phyloP scores from a whole-genome alignment of 306 rosid genomes.

The Dicorynia guianensis region DNA sequence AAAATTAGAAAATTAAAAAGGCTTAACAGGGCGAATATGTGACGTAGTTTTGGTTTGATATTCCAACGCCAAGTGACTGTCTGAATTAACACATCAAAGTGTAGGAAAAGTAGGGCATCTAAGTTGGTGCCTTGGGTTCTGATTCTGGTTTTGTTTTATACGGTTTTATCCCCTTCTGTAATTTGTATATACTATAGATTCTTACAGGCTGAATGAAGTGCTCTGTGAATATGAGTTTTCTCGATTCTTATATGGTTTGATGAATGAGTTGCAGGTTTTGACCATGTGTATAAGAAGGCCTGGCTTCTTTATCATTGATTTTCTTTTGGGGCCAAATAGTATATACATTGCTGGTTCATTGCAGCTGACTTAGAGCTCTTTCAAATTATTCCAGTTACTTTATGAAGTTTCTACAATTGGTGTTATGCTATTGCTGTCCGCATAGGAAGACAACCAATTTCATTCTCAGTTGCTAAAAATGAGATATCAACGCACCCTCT shows the following conservation, averaged over 20 bases:
- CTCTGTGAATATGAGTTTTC: conserved; percentile 31
- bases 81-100: conserved; percentile 44
- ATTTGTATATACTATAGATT: conserved; percentile 55
- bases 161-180: conserved; percentile 18
- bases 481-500: no score
- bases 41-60: conserved; percentile 42
- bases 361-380: no score
- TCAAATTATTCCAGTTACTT: no score
- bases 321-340: no score
- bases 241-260: neutral
- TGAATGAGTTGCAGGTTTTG: neutral
- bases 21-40: conserved; percentile 40
- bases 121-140: conserved; percentile 8
- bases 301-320: neutral
- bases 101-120: conserved; percentile 41
- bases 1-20: conserved; percentile 4
- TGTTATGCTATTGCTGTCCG: no score
- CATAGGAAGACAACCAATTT: no score
- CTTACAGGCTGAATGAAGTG: conserved; percentile 30
- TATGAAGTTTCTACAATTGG: no score
- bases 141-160: conserved; percentile 38
- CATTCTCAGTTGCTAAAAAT: no score
- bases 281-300: neutral
- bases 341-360: no score
- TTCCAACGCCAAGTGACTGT: conserved; percentile 30